A percentile compares a stretch with the other conserved stretches of the same genome.
These are phyloP conservation scores for Ottelia alismoides DNA, from an alignment of 106 monocot species.

Conservation along the genomic window DNA sequence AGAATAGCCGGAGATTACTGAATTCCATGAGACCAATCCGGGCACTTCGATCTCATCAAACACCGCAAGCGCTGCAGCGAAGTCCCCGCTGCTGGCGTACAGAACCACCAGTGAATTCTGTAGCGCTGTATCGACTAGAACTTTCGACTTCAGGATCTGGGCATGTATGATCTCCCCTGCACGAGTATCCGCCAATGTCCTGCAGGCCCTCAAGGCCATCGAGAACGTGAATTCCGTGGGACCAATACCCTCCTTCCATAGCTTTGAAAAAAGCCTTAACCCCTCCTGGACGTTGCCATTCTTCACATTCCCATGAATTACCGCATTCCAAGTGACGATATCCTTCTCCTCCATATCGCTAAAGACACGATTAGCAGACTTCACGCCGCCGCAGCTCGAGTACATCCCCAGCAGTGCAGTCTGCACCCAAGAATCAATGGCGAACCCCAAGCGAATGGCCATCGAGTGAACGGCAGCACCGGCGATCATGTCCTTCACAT, in stretches of 20 bases:
- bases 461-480: slow-evolving; percentile 39
- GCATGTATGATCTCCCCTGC: slow-evolving; percentile 33
- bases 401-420: slow-evolving; percentile 68
- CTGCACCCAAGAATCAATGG: slow-evolving; percentile 26
- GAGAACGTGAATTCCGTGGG: slow-evolving; percentile 34
- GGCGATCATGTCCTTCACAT: slow-evolving; percentile 7
- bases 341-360: slow-evolving; percentile 49
- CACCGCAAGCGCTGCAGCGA: slow-evolving; percentile 11
- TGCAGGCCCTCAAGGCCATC: slow-evolving; percentile 36
- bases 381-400: slow-evolving; percentile 16
- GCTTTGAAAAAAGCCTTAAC: slow-evolving; percentile 12
- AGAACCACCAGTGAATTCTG: slow-evolving; percentile 48
- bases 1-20: slow-evolving; percentile 29
- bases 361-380: slow-evolving; percentile 31
- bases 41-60: slow-evolving; percentile 29
- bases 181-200: slow-evolving; percentile 12
- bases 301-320: slow-evolving; percentile 32
- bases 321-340: slow-evolving; percentile 58
- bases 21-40: slow-evolving; percentile 50
- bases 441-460: slow-evolving; percentile 26
- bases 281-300: slow-evolving; percentile 9
- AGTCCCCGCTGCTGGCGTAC: slow-evolving; percentile 41
- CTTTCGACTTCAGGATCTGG: slow-evolving; percentile 21
- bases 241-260: slow-evolving; percentile 18
- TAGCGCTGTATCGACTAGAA: slow-evolving; percentile 18